These are phyloP conservation scores for Wilcoxina mikolae DNA, from an alignment of 495 filamentous ascomycete genomes.

Conservation along the genomic window DNA sequence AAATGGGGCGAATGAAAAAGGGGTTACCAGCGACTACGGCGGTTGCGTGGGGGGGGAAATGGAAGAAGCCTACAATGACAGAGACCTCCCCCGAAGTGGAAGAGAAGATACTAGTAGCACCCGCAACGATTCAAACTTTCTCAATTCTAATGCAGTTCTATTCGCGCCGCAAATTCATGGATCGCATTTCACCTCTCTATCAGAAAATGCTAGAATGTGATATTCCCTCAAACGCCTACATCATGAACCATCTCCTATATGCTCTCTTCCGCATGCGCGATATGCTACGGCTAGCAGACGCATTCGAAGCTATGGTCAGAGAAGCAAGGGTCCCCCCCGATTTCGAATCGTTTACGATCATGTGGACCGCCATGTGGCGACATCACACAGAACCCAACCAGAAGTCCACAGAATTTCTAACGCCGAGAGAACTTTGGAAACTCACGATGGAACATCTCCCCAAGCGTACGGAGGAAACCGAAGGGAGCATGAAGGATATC, in stretches of 20 bases:
- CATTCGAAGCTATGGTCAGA: slow-evolving; percentile 30
- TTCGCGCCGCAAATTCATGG: slow-evolving; percentile 37
- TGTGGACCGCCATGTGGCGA: slow-evolving; percentile 42
- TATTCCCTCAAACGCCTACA: slow-evolving; percentile 42
- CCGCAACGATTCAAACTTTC: slow-evolving; percentile 48
- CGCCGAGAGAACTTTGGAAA: slow-evolving; percentile 36
- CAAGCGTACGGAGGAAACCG: background rate
- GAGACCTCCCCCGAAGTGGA: background rate
- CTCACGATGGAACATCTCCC: slow-evolving; percentile 34
- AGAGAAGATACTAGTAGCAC: slow-evolving; percentile 21
- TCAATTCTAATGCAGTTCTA: slow-evolving; percentile 46
- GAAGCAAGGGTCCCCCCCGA: slow-evolving; percentile 34
- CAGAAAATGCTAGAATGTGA: slow-evolving; percentile 36
- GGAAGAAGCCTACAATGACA: too few relatives aligned
- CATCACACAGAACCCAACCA: slow-evolving; percentile 36
- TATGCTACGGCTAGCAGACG: slow-evolving; percentile 35
- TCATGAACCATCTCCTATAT: slow-evolving; percentile 48
- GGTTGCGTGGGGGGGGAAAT: too few relatives aligned
- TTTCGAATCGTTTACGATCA: slow-evolving; percentile 37
- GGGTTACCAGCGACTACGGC: background rate
- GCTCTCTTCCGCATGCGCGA: slow-evolving; percentile 42
- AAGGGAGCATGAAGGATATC: slow-evolving; percentile 3
- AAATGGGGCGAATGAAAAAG: slow-evolving; percentile 10
- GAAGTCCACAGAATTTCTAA: slow-evolving; percentile 35
- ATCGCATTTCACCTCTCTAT: slow-evolving; percentile 35